A percentile compares a stretch with the other conserved stretches of the same genome.
These are phyloP conservation scores for Dictyostelium firmibasis DNA, from an alignment of 78 protist genomes.

Conservation along the genomic window DNA sequence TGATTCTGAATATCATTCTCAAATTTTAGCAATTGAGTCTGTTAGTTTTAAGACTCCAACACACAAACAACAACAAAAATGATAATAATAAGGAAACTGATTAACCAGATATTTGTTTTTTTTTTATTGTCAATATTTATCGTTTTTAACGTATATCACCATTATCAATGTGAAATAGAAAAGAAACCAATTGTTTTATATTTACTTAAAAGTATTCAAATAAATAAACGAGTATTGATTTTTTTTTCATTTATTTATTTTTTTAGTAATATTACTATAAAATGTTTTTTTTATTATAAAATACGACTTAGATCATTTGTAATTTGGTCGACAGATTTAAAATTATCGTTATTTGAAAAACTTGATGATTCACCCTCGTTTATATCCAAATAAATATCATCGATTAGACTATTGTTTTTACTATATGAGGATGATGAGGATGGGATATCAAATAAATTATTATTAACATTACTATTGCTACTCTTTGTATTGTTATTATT, in stretches of 20 bases:
- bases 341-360: background rate
- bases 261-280: background rate
- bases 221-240: too few relatives aligned
- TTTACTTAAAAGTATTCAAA: background rate
- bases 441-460: background rate
- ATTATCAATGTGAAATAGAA: too few relatives aligned
- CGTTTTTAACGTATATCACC: too few relatives aligned
- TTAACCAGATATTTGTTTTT: too few relatives aligned
- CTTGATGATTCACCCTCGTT: background rate
- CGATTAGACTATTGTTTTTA: background rate
- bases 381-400: background rate
- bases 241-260: too few relatives aligned
- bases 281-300: background rate
- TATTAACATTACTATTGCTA: background rate
- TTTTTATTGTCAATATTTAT: too few relatives aligned
- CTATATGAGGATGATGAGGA: background rate
- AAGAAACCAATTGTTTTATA: background rate
- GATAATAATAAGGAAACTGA: background rate
- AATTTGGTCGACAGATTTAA: background rate
- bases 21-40: constrained; percentile 27
- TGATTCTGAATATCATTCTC: constrained; percentile 34
- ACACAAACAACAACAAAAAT: background rate
- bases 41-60: constrained; percentile 15
- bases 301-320: background rate
- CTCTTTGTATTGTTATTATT: background rate